Percentiles rank a stretch among this genome's conserved stretches.
phyloP scores from a whole-genome alignment of 345 rosid species.

The Laguncularia racemosa region DNA sequence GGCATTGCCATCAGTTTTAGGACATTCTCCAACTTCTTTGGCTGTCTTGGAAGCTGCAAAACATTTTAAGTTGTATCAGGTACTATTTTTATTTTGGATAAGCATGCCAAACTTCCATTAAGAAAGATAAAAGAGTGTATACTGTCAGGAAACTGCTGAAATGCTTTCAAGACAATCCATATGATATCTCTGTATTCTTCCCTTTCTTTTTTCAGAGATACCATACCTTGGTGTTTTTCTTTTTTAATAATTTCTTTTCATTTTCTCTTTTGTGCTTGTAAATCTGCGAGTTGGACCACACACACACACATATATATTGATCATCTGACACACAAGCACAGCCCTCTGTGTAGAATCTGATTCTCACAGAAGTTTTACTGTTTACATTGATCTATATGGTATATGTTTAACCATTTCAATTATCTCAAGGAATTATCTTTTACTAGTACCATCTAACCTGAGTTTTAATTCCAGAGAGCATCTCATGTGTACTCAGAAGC shows the following conservation, averaged over 20 bases:
- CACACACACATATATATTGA: too few relatives aligned
- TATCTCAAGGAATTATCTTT: not conserved
- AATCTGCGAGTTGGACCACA: too few relatives aligned
- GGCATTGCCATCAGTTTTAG: slow-evolving; percentile 51
- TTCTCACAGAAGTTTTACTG: not conserved
- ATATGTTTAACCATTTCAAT: not conserved
- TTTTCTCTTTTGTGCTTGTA: too few relatives aligned
- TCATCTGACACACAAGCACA: too few relatives aligned
- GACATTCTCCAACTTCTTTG: slow-evolving; percentile 56
- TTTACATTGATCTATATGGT: not conserved
- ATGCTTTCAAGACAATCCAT: not conserved
- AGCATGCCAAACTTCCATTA: not conserved
- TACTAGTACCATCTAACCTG: not conserved
- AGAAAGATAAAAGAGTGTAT: not conserved
- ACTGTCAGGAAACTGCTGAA: not conserved
- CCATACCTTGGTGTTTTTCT: too few relatives aligned
- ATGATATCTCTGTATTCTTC: too few relatives aligned
- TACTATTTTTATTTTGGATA: slow-evolving; percentile 9
- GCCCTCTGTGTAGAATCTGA: too few relatives aligned
- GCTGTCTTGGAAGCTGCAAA: slow-evolving; percentile 75
- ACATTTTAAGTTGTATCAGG: slow-evolving; percentile 85
- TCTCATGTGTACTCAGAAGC: slow-evolving; percentile 92
- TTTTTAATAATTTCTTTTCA: too few relatives aligned
- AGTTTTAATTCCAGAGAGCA: slow-evolving; percentile 55
- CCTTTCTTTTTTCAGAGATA: too few relatives aligned